phyloP scores from a whole-genome alignment of 257 asterid species.

The Solanum peruvianum region DNA sequence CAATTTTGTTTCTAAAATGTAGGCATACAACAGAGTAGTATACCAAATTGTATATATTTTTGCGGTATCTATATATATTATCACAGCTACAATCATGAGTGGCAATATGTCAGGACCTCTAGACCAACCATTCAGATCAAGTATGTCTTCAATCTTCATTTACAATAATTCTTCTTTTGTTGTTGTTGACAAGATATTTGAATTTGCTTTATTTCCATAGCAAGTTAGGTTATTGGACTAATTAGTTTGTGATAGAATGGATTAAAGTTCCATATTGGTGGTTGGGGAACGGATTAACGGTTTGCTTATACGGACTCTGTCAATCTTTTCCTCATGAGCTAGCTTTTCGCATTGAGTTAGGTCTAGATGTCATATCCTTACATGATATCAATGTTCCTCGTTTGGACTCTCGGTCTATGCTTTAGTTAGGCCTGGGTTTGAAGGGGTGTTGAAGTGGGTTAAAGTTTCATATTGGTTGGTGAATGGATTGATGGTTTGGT shows the following conservation, averaged over 20 bases:
- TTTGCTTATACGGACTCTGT: background rate
- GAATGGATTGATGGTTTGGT: background rate
- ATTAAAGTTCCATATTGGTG: background rate
- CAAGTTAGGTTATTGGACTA: background rate
- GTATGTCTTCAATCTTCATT: background rate
- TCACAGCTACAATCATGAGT: conserved; percentile 19
- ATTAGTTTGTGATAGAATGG: background rate
- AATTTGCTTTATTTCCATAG: background rate
- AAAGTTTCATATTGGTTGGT: background rate
- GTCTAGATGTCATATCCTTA: background rate
- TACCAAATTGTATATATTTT: background rate
- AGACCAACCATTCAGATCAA: conserved; percentile 35
- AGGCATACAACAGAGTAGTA: background rate
- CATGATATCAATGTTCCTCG: background rate
- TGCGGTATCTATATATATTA: background rate
- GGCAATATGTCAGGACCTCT: conserved; percentile 56
- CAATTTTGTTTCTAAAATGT: background rate
- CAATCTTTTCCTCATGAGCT: background rate
- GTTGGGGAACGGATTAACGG: background rate
- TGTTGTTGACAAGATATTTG: background rate
- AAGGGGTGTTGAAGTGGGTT: background rate
- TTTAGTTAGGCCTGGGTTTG: background rate
- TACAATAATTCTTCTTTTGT: background rate
- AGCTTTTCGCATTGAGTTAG: background rate
- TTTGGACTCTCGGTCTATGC: background rate